A percentile compares a stretch with the other conserved stretches of the same genome.
phyloP scores from a whole-genome alignment of 306 rosid genomes.

The Comarum palustre region DNA sequence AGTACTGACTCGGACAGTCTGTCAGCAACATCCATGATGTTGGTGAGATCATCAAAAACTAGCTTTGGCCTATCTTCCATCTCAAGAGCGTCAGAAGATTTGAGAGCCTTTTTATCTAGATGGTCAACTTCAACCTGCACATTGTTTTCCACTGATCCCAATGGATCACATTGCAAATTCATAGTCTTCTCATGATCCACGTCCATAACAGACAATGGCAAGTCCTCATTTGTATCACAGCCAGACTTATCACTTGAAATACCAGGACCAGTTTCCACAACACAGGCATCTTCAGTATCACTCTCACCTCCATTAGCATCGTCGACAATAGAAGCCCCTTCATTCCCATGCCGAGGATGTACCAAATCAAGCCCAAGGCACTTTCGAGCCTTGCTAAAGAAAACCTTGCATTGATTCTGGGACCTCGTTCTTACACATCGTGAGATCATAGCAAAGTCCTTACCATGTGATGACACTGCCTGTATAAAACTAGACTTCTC shows the following conservation, averaged over 20 bases:
- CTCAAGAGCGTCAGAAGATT: slow-evolving; percentile 40
- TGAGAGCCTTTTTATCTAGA: slow-evolving; percentile 26
- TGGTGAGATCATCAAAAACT: slow-evolving; percentile 34
- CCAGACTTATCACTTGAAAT: slow-evolving; percentile 52
- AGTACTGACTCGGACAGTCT: slow-evolving; percentile 28
- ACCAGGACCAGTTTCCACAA: slow-evolving; percentile 51
- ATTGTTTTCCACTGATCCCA: slow-evolving; percentile 34
- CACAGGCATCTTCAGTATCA: slow-evolving; percentile 70
- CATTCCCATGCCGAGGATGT: slow-evolving; percentile 46
- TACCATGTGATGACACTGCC: slow-evolving; percentile 83
- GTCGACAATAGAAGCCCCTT: slow-evolving; percentile 45
- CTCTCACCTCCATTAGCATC: slow-evolving; percentile 68
- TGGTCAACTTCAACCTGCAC: slow-evolving; percentile 26
- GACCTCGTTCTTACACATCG: slow-evolving; percentile 68
- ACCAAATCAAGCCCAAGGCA: slow-evolving; percentile 77
- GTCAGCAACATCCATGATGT: slow-evolving; percentile 25
- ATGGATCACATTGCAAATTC: slow-evolving; percentile 35
- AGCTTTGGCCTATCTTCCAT: slow-evolving; percentile 31
- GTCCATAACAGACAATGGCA: slow-evolving; percentile 37
- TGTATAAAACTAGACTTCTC: slow-evolving; percentile 73
- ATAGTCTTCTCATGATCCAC: slow-evolving; percentile 36
- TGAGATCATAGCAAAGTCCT: slow-evolving; percentile 67
- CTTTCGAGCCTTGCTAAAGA: slow-evolving; percentile 88
- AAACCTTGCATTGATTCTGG: slow-evolving; percentile 81
- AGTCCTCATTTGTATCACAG: slow-evolving; percentile 50